Evolutionary conservation across 768 basidiomycete genomes (phyloP), one percentile per base, ranked within the genome.

Genomic region (Kwoniella dendrophila): DNA sequence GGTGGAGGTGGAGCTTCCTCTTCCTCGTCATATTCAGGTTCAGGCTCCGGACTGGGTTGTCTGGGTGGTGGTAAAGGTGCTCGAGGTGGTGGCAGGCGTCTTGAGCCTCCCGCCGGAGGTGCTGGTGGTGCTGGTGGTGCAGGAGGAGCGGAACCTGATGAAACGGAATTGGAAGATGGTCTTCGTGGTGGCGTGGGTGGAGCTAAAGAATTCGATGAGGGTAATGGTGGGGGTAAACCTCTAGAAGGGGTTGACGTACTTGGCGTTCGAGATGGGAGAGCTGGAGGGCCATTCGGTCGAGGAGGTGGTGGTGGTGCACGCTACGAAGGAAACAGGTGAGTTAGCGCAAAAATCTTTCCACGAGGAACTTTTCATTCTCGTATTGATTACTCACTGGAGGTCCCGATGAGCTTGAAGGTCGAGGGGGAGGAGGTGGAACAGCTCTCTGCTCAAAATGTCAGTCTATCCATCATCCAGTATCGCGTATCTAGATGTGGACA

Each of bases 261-360:
- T 36, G 75, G 76, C 10, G 77, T 69, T 18, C 79, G 74, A 24
- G 77, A 67, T n/a, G 72, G 70, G 16, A 65, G 32, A 0, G 63
- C 49, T 7, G 71, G 66, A 10, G 71, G 62, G 6, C 67, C 56
- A 16, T 66, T 67, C 11, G 72, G 67, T 29, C 65, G 51, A 33
- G 72, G 67, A 11, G 72, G 72, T 26, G 72, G 67, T 11, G 69
- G 69, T 8, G 68, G 71, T 4, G 62, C 66, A 8, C 59, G 36
- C 56, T 67, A 47, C 29, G 48, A 59, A 16, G 27, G 16, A 26
- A 7, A 29, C 29, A 12, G 1, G 45, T 55, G 38, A 49, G 54
- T 38, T 20, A 36, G 34, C 34, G 7, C 41, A 27, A 30, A 32
- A 32, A n/a, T n/a, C n/a, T 20, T 6, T 34, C 30, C 34, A 30